These are phyloP conservation scores for Trapa bicornis DNA, from an alignment of 345 rosid species.

Conservation along the genomic window DNA sequence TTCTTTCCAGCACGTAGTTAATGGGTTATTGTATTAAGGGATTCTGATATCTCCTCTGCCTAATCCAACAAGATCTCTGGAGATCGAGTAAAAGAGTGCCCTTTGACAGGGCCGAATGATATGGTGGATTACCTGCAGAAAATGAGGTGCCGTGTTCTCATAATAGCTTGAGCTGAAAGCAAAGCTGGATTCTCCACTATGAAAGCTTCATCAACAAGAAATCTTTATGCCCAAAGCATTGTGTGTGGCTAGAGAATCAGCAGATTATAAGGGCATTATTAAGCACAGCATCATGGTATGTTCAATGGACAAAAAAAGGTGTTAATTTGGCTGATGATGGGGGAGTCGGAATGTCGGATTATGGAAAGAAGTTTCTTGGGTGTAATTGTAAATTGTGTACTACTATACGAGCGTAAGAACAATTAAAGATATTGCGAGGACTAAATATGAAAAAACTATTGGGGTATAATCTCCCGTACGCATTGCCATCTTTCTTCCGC, in stretches of 20 bases:
- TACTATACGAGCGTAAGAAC: neutral
- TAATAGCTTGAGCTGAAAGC: conserved; percentile 1
- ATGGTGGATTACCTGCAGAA: neutral
- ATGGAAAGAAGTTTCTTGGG: too few species aligned
- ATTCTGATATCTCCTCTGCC: too few species aligned
- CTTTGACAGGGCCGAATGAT: too few species aligned
- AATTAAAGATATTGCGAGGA: neutral
- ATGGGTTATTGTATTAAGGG: too few species aligned
- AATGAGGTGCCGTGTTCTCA: neutral
- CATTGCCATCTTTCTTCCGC: neutral
- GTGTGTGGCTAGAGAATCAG: neutral
- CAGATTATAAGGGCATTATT: neutral
- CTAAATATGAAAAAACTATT: neutral
- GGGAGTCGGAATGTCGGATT: too few species aligned
- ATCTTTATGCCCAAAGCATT: neutral
- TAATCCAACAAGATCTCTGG: too few species aligned
- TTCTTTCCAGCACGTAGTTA: too few species aligned
- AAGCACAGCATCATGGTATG: too few species aligned
- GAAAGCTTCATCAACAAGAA: conserved; percentile 1
- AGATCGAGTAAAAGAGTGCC: too few species aligned
- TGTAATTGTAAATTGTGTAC: too few species aligned
- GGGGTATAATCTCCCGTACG: neutral
- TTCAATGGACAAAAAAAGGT: too few species aligned
- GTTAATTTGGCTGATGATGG: too few species aligned
- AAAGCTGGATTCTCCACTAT: conserved; percentile 2